These are phyloP conservation scores for Rhodotorula sphaerocarpa DNA, from an alignment of 768 basidiomycete species.

Conservation along the genomic window DNA sequence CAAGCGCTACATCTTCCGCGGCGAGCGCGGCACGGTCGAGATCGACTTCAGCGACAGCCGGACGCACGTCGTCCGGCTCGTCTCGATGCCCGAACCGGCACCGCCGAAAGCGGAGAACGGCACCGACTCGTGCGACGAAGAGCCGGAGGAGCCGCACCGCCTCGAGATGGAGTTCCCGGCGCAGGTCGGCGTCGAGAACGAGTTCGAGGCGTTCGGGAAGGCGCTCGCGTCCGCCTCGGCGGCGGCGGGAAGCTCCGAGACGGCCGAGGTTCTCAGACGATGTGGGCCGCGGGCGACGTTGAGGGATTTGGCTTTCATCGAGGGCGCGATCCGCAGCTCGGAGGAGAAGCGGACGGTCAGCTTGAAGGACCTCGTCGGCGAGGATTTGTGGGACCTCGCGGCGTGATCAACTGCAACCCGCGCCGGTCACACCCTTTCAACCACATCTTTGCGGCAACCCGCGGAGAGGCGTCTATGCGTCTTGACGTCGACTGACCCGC, in stretches of 20 bases:
- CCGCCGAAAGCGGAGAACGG: too few relatives aligned
- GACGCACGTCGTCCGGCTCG: constrained; percentile 43
- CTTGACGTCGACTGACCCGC: too few relatives aligned
- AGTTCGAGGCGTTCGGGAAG: constrained; percentile 24
- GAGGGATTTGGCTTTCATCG: constrained; percentile 67
- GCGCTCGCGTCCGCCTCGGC: constrained; percentile 59
- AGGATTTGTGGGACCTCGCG: background rate
- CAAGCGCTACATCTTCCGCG: constrained; percentile 53
- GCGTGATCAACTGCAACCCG: too few relatives aligned
- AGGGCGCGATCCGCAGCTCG: constrained; percentile 58
- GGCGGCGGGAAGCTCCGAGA: constrained; percentile 49
- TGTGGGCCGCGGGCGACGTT: constrained; percentile 61
- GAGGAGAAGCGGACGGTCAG: constrained; percentile 58
- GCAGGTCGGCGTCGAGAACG: constrained; percentile 49
- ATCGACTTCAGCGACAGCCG: constrained; percentile 44
- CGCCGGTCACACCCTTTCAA: too few relatives aligned
- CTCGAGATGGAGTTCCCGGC: constrained; percentile 52
- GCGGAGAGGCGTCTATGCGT: too few relatives aligned
- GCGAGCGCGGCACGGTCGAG: constrained; percentile 55
- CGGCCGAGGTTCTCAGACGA: constrained; percentile 36
- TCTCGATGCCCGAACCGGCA: background rate
- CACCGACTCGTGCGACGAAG: constrained; percentile 12
- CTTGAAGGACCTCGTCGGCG: constrained; percentile 45
- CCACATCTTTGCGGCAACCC: too few relatives aligned
- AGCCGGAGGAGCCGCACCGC: constrained; percentile 45